Evolutionary conservation across 306 rosid genomes (phyloP).

Genomic region (Castanospermum australe): DNA sequence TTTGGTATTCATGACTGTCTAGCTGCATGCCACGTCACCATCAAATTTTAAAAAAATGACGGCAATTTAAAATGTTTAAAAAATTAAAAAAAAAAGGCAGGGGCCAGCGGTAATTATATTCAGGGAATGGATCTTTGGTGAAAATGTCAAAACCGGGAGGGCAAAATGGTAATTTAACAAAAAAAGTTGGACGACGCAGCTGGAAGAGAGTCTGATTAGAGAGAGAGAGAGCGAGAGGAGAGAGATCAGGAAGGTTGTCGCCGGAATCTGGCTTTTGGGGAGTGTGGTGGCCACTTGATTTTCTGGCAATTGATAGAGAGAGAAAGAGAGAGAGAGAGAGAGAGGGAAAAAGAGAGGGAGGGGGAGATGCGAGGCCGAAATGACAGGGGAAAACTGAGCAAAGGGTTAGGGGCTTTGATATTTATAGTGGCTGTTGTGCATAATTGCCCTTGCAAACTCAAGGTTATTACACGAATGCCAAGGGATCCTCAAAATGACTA

Average conservation of each 20-base stretch:
- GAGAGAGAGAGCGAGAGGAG: not conserved
- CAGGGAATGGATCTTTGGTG: not conserved
- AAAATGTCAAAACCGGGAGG: not conserved
- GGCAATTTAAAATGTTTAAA: not conserved
- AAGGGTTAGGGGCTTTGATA: not conserved
- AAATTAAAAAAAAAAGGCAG: not conserved
- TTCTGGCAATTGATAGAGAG: not conserved
- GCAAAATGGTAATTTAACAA: not conserved
- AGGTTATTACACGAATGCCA: not conserved
- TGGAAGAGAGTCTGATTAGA: not conserved
- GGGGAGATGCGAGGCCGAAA: too few relatives aligned
- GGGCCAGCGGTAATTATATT: not conserved
- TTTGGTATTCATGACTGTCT: conserved; percentile 62
- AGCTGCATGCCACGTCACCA: conserved; percentile 57
- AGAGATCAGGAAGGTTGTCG: not conserved
- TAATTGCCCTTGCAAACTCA: not conserved
- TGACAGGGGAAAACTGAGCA: too few relatives aligned
- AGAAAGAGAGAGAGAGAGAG: not conserved
- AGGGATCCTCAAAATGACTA: not conserved
- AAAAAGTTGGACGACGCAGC: not conserved
- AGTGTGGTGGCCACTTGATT: not conserved
- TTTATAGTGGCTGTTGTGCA: not conserved
- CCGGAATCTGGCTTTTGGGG: not conserved
- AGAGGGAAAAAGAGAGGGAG: too few relatives aligned
- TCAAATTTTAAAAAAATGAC: not conserved